Base-by-base conservation (phyloP, 2,329 filamentous ascomycete species). In the Aspergillus ruber region DNA sequence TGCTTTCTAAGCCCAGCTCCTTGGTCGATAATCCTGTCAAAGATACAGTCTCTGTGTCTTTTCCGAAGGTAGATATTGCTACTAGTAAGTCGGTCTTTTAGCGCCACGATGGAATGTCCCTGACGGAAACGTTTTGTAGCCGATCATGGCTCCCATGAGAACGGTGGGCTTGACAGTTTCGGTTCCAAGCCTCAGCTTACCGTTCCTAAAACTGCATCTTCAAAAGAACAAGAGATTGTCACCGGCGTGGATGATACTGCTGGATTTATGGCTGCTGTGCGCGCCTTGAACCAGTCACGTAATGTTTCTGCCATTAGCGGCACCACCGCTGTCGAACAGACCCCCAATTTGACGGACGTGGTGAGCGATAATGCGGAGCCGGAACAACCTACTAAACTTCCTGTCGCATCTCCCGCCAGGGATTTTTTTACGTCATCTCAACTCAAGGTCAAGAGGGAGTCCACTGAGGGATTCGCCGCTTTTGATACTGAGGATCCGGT, bases 261-360 rank as follows among this genome's bases (percentile, higher is more conserved):
- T 46, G 57, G 48, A 44, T 64, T 64, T 29, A 58, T 64, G 57
- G 58, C 54, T 21, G 60, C 57, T 43, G 53, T 58, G 46, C 56
- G 57, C 20, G 46, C 51, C 32, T 48, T 56, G 18, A 56, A 49
- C 15, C 25, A 29, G n/a, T 35, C 43, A 41, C 42, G 38, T 13
- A 18, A 41, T 6, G 15, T 36, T 25, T 29, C 43, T 17, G n/a
- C 33, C 33, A 10, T 36, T 18, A 36, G 25, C 10, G 10, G 25
- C 25, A 29, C 25, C 25, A 29, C 10, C 4, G 25, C 25, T 29
- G 25, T 29, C 25, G 25, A 29, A 12, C 33, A 36, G 33, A 36
- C n/a, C 6, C n/a, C 8, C n/a, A 6, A 15, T 17, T 10, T 18
- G n/a, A 17, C 17, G 33, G 10, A 15, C 33, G 17, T 36, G 33